Conservation (phyloP, 495 filamentous ascomycete genomes). For the Cercophora newfieldiana region DNA sequence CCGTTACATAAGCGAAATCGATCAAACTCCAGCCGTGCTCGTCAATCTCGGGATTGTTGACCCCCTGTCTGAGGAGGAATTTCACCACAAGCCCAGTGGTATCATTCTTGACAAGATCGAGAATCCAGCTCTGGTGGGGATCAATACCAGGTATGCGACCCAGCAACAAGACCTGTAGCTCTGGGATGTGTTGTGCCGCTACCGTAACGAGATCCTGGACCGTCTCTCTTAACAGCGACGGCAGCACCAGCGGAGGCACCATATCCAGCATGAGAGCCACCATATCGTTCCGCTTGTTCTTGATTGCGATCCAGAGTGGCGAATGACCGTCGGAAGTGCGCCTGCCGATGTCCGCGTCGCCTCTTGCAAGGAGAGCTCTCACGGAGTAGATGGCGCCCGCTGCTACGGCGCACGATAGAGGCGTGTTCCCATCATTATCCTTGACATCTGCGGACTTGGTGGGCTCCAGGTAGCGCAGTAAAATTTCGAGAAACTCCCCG, state of each 20-base stretch:
- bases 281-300: not conserved
- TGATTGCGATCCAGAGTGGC: not conserved
- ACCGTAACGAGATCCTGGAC: not conserved
- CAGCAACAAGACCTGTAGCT: not conserved
- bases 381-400: not conserved
- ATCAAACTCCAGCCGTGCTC: slow-evolving; percentile 13
- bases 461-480: not conserved
- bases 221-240: not conserved
- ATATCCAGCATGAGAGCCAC: slow-evolving; percentile 1
- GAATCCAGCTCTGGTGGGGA: not conserved
- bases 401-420: not conserved
- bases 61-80: not conserved
- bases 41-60: not conserved
- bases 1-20: slow-evolving; percentile 9
- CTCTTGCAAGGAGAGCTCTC: not conserved
- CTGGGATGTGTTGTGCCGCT: not conserved
- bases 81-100: not conserved
- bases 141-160: not conserved
- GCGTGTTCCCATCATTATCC: not conserved
- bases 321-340: not conserved
- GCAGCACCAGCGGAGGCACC: not conserved
- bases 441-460: not conserved
- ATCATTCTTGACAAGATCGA: slow-evolving; percentile 5
- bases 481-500: not conserved
- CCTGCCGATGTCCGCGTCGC: not conserved